A percentile compares a stretch with the other conserved stretches of the same genome.
These are phyloP conservation scores for Phytophthora constricta DNA, from an alignment of 352 stramenopile species.

Conservation along the genomic window DNA sequence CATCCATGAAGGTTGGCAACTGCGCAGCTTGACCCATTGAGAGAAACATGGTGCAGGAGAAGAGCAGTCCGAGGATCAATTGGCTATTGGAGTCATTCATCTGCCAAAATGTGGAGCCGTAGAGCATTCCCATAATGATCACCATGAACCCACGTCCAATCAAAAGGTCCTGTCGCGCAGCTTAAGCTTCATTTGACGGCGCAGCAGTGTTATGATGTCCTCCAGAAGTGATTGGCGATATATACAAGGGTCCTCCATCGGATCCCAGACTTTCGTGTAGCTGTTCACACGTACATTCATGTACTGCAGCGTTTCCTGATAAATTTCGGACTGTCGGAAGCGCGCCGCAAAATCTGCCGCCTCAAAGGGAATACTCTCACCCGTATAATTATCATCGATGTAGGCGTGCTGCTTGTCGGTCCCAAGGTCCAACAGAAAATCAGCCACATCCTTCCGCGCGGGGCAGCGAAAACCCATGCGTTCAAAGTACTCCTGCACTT, in stretches of 20 bases:
- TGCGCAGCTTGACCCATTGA: constrained; percentile 82
- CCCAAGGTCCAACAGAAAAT: constrained; percentile 53
- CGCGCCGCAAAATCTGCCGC: constrained; percentile 42
- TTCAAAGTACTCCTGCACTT: constrained; percentile 49
- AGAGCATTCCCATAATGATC: constrained; percentile 68
- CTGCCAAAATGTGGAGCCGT: constrained; percentile 73
- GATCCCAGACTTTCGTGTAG: constrained; percentile 1
- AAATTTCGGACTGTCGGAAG: constrained; percentile 54
- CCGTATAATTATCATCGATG: neutral
- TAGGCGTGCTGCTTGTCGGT: constrained; percentile 50
- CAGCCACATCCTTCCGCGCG: constrained; percentile 39
- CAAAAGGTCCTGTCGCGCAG: constrained; percentile 50
- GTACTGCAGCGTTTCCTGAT: constrained; percentile 43
- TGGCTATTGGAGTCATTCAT: constrained; percentile 59
- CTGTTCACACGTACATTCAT: constrained; percentile 24
- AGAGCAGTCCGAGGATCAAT: constrained; percentile 86
- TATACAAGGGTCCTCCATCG: constrained; percentile 11
- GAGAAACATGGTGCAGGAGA: constrained; percentile 89
- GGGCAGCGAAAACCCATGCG: constrained; percentile 45
- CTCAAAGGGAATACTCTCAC: constrained; percentile 18
- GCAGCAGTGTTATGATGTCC: constrained; percentile 39
- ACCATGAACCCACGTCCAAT: constrained; percentile 49
- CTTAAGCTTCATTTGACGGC: constrained; percentile 68
- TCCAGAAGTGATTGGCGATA: constrained; percentile 49
- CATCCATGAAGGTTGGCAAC: constrained; percentile 82